Evolutionary conservation across 805 yeast species (phyloP).

Genomic region (Starmerella bombicola): DNA sequence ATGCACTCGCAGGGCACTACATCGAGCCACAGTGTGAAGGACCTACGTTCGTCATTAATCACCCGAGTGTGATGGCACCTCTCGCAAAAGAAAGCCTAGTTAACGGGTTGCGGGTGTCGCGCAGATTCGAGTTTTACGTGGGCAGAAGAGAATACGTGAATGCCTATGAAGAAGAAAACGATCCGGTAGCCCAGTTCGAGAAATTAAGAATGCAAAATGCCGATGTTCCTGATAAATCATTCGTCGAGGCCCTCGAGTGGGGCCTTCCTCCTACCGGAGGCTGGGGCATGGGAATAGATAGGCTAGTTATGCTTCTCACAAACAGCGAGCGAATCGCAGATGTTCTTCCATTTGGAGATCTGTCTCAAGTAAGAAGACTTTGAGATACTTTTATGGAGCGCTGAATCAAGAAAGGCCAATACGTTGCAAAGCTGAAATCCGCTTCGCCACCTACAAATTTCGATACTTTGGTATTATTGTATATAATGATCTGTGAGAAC

Average conservation of each 20-base stretch:
- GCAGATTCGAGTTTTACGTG: constrained; percentile 76
- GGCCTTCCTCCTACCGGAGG: constrained; percentile 98
- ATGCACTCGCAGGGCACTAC: constrained; percentile 45
- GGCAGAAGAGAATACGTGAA: constrained; percentile 71
- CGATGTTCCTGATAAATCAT: constrained; percentile 57
- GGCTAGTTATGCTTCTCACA: constrained; percentile 69
- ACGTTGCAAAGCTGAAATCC: too few relatives aligned
- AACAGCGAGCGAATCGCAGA: constrained; percentile 44
- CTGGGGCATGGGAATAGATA: constrained; percentile 90
- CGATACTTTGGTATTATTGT: too few relatives aligned
- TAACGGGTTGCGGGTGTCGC: constrained; percentile 34
- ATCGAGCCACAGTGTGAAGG: constrained; percentile 51
- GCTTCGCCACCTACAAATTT: too few relatives aligned
- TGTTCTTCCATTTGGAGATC: constrained; percentile 17
- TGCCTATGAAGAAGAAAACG: constrained; percentile 94
- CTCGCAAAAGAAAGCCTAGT: constrained; percentile 52
- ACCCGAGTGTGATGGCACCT: constrained; percentile 79
- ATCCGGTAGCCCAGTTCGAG: constrained; percentile 54
- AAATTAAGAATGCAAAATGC: constrained; percentile 50
- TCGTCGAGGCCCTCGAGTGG: constrained; percentile 68
- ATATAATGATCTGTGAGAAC: too few relatives aligned
- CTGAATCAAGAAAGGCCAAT: too few relatives aligned
- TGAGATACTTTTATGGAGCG: too few relatives aligned
- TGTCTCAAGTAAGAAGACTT: constrained; percentile 14
- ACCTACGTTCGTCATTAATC: constrained; percentile 70